A percentile compares a stretch with the other conserved stretches of the same genome.
Evolutionary conservation across 352 stramenopile genomes (phyloP).

Genomic region (Pythium brachiatum): DNA sequence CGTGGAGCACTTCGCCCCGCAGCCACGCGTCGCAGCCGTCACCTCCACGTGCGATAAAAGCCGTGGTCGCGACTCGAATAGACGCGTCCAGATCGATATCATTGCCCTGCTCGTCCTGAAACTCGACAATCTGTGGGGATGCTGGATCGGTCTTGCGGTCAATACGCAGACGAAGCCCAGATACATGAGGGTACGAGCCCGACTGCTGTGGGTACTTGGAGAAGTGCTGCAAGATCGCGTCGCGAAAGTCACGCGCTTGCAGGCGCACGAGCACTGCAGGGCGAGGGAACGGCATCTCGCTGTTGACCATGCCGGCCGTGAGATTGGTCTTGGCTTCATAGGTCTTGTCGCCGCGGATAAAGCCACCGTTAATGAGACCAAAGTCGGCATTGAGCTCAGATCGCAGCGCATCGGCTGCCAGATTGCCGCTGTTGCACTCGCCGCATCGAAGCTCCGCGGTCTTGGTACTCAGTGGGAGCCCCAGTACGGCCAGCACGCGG

Average conservation of each 20-base stretch:
- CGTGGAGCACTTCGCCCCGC: constrained; percentile 49
- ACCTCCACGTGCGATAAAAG: constrained; percentile 73
- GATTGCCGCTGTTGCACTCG: constrained; percentile 74
- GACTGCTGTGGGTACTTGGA: constrained; percentile 72
- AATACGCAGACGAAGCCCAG: constrained; percentile 48
- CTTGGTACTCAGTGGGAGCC: constrained; percentile 56
- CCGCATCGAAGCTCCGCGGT: constrained; percentile 67
- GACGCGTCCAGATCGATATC: constrained; percentile 48
- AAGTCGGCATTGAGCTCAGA: constrained; percentile 61
- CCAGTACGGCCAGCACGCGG: constrained; percentile 53
- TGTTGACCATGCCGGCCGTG: constrained; percentile 69
- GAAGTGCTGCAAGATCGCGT: constrained; percentile 77
- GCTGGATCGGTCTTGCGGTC: constrained; percentile 20
- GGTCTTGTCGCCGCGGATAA: constrained; percentile 80
- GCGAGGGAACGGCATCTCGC: constrained; percentile 86
- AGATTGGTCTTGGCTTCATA: constrained; percentile 71
- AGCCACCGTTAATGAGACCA: constrained; percentile 87
- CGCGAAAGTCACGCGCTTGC: constrained; percentile 51
- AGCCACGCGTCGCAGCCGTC: constrained; percentile 79
- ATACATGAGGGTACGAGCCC: constrained; percentile 81
- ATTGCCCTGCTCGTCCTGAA: constrained; percentile 44
- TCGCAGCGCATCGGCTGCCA: constrained; percentile 78
- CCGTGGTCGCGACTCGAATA: constrained; percentile 73
- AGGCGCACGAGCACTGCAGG: constrained; percentile 69
- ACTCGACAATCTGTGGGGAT: constrained; percentile 33